phyloP scores from a whole-genome alignment of 192 early-diverging fungal genomes.

The Ambispora gerdemannii region DNA sequence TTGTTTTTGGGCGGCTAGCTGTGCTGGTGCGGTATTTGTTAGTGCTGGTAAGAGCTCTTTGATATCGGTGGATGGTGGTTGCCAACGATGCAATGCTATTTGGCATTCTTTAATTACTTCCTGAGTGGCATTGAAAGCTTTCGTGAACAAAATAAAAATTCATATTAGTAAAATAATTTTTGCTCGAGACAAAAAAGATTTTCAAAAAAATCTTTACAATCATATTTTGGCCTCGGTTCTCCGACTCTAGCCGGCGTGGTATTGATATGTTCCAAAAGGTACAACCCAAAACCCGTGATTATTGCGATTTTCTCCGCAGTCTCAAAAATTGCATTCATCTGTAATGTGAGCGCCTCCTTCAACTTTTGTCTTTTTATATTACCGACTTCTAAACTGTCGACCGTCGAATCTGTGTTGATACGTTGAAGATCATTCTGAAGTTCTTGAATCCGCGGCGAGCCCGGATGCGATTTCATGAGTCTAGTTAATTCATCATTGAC shows the following conservation, averaged over 20 bases:
- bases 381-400: constrained; percentile 37
- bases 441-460: constrained; percentile 31
- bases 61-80: constrained; percentile 8
- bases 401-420: constrained; percentile 33
- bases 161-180: not conserved
- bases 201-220: not conserved
- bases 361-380: constrained; percentile 37
- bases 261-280: constrained; percentile 17
- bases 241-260: not conserved
- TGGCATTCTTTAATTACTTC: constrained; percentile 29
- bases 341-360: constrained; percentile 36
- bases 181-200: not conserved
- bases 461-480: constrained; percentile 25
- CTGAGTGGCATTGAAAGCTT: not conserved
- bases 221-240: not conserved
- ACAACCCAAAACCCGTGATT: constrained; percentile 40
- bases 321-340: constrained; percentile 42
- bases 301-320: constrained; percentile 41
- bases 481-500: constrained; percentile 25
- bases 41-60: constrained; percentile 19
- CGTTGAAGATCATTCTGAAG: constrained; percentile 34
- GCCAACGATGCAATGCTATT: constrained; percentile 26
- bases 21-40: constrained; percentile 24
- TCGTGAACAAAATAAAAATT: no score
- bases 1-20: constrained; percentile 26